These are phyloP conservation scores for Fusarium scirpi DNA, from an alignment of 2,329 filamentous ascomycete species.

Conservation along the genomic window DNA sequence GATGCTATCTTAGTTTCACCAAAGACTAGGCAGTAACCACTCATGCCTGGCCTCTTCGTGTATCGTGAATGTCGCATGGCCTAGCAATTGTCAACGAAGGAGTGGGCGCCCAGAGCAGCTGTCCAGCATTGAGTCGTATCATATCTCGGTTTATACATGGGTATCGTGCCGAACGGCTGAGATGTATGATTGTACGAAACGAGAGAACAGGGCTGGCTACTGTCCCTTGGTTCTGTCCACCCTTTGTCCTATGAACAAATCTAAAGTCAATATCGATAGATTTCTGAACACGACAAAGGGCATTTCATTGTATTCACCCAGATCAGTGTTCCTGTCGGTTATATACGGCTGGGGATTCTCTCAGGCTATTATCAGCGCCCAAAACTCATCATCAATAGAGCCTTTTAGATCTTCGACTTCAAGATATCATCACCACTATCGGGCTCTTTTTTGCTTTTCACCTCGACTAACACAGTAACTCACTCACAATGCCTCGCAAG, in stretches of 20 bases:
- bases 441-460: not conserved
- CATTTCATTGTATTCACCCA: not conserved
- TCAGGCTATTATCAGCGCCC: not conserved
- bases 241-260: constrained; percentile 13
- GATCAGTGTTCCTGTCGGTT: not conserved
- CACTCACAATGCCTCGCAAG: constrained; percentile 8
- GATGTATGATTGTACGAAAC: not conserved
- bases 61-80: not conserved
- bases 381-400: not conserved
- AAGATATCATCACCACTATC: not conserved
- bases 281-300: not conserved
- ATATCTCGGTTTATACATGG: not conserved
- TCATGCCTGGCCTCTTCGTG: not conserved
- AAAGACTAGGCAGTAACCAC: not conserved
- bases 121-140: not conserved
- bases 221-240: not conserved
- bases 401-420: not conserved
- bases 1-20: not conserved
- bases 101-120: not conserved
- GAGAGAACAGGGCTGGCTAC: not conserved
- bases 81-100: not conserved
- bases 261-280: not conserved
- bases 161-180: not conserved
- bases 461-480: not conserved
- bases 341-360: not conserved